Percentiles rank a stretch among this genome's conserved stretches.
phyloP scores from a whole-genome alignment of 164 flowering plant species.

The Dillenia turbinata region DNA sequence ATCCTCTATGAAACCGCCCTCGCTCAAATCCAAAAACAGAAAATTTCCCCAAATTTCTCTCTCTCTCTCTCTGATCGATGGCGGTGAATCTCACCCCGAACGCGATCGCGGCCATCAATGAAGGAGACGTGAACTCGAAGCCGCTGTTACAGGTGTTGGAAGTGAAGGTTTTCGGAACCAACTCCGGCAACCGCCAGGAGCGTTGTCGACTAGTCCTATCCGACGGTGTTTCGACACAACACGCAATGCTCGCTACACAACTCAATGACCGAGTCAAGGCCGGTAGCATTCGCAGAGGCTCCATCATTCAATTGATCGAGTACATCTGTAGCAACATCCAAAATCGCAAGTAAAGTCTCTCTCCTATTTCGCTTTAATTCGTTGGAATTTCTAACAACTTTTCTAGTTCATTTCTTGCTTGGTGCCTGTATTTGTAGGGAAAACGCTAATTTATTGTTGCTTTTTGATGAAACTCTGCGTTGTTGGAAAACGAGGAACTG shows the following conservation, averaged over 20 bases:
- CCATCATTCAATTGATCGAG: conserved; percentile 82
- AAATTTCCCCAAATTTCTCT: no score
- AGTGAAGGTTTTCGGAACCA: conserved; percentile 45
- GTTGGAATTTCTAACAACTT: no score
- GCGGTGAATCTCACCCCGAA: conserved; percentile 67
- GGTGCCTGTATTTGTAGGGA: no score
- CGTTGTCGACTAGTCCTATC: conserved; percentile 74
- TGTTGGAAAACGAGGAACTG: no score
- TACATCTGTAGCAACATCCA: conserved; percentile 77
- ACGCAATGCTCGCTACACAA: conserved; percentile 92
- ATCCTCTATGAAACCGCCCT: no score
- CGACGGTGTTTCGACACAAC: conserved; percentile 60
- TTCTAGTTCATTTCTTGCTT: no score
- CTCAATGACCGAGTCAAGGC: conserved; percentile 67
- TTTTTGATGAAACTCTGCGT: no score
- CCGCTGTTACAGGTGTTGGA: conserved; percentile 88
- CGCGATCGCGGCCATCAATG: conserved; percentile 63
- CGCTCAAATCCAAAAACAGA: no score
- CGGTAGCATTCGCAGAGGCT: conserved; percentile 58
- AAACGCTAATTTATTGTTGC: no score
- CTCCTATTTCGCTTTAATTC: background rate
- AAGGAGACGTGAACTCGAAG: conserved; percentile 77
- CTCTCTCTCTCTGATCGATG: conserved; percentile 25
- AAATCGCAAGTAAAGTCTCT: conserved; percentile 57
- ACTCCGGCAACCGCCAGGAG: conserved; percentile 52